Evolutionary conservation across 2,329 filamentous ascomycete species (phyloP), one percentile per base, ranked within the genome.

Genomic region (Colletotrichum godetiae): DNA sequence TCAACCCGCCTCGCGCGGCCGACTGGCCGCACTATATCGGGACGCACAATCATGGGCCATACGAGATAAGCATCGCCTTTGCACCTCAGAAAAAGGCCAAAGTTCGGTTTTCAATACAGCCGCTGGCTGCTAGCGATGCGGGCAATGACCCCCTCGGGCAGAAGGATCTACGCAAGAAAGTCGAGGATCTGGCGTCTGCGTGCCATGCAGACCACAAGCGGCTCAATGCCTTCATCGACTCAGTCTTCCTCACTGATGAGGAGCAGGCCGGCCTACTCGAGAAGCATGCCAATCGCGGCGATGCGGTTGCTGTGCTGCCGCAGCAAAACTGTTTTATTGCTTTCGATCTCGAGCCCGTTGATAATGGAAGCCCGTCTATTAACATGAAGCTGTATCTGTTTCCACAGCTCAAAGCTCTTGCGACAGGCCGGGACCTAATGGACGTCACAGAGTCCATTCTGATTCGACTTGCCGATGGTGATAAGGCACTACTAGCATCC

Each of bases 1-100:
- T 72, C 13, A 72, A 68, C 29, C 68, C 68, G 19, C 64, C 69
- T 8, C 31, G 22, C 37, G 59, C 69, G 3, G 58, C 58, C 35
- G 65, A 72, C 24, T 53, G 37, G 29, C 19, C 53, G 37, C 53
- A 53, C 31, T 72, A 72, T 31, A 68, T 72, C 10, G 35, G 46
- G 7, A 63, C 65, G 15, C 69, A 72, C 31, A 62, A 37, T n/a
- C 58, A 72, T 37, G 33, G 49, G 27, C 31, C 59, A 2, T 72
- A 58, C 65, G 69, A 72, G 53, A 49, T 58, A 63, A 72, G 69
- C 52, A 12, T 68, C 53, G 69, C 69, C 35, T 72, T 72, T 59
- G 13, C 58, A 3, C 42, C 65, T 27, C 52, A 63, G n/a, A 53
- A 59, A 42, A 35, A 37, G 37, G 27, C 65, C 8, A 68, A 57